These are phyloP conservation scores for Asterophora parasitica DNA, from an alignment of 768 basidiomycete species.

Conservation along the genomic window DNA sequence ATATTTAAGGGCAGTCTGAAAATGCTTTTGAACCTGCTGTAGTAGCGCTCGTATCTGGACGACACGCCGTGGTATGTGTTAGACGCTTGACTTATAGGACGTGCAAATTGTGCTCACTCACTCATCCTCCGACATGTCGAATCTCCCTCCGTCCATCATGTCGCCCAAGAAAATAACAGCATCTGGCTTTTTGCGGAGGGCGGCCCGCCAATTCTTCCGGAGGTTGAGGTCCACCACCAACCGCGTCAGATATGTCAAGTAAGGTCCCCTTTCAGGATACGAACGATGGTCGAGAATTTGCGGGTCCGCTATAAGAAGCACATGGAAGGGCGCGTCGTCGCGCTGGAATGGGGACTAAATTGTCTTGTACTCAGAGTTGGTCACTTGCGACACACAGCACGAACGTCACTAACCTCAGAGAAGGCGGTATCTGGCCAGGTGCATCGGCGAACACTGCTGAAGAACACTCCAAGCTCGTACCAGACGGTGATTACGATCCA, in stretches of 20 bases:
- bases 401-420: conserved; percentile 22
- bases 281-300: conserved; percentile 77
- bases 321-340: conserved; percentile 31
- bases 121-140: conserved; percentile 61
- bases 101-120: conserved; percentile 34
- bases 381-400: not conserved
- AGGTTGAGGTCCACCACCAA: conserved; percentile 76
- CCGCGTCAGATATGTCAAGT: conserved; percentile 57
- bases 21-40: conserved; percentile 61
- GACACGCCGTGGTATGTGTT: not conserved
- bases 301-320: conserved; percentile 85
- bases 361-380: not conserved
- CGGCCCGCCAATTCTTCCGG: conserved; percentile 78
- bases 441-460: conserved; percentile 42
- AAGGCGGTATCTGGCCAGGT: conserved; percentile 53
- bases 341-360: not conserved
- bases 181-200: conserved; percentile 57
- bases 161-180: conserved; percentile 83
- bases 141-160: conserved; percentile 85
- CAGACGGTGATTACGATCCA: conserved; percentile 68
- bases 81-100: not conserved
- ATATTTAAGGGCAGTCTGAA: conserved; percentile 47
- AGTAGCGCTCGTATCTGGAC: conserved; percentile 71
- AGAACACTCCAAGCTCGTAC: conserved; percentile 64
- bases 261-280: conserved; percentile 55